Percentiles rank a stretch among this genome's conserved stretches.
Conservation (phyloP, 495 filamentous ascomycete species). For the Aspergillus coremiiformis region DNA sequence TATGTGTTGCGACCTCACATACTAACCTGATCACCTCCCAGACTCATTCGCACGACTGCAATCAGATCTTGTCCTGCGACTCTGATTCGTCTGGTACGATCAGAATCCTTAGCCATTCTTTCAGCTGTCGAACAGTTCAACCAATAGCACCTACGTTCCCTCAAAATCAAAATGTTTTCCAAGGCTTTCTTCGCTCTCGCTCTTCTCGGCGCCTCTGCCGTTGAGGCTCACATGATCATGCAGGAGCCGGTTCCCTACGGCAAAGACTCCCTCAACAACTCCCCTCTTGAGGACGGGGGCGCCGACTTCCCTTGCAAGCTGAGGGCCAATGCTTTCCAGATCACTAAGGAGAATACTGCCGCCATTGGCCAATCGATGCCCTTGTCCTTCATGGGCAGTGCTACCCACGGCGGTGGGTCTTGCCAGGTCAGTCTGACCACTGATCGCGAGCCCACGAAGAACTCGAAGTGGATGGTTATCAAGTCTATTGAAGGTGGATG, state of each 20-base stretch:
- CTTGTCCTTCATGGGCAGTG: slow-evolving; percentile 38
- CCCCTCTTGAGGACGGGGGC: slow-evolving; percentile 53
- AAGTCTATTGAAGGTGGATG: slow-evolving; percentile 77
- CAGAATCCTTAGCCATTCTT: slow-evolving; percentile 16
- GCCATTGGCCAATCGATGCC: slow-evolving; percentile 22
- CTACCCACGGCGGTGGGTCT: slow-evolving; percentile 80
- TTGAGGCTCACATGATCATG: slow-evolving; percentile 65
- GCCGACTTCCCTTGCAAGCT: slow-evolving; percentile 75
- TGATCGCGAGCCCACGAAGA: slow-evolving; percentile 52
- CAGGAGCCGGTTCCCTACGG: slow-evolving; percentile 58
- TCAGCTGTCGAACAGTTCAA: slow-evolving; percentile 22
- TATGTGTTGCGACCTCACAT: not conserved
- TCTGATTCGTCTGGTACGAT: slow-evolving; percentile 41
- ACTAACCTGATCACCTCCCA: not conserved
- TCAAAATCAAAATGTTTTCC: slow-evolving; percentile 34
- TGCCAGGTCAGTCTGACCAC: slow-evolving; percentile 82
- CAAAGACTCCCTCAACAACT: slow-evolving; percentile 42
- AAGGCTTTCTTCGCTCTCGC: slow-evolving; percentile 30
- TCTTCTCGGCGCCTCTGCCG: slow-evolving; percentile 43
- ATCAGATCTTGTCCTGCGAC: not conserved
- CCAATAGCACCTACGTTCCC: slow-evolving; percentile 8
- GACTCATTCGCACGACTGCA: slow-evolving; percentile 1
- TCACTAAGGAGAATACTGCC: slow-evolving; percentile 25
- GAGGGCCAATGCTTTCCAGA: slow-evolving; percentile 17
- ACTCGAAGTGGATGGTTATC: slow-evolving; percentile 64